Base-by-base conservation (phyloP, 2,329 filamentous ascomycete genomes). In the Penicillium sp. region DNA sequence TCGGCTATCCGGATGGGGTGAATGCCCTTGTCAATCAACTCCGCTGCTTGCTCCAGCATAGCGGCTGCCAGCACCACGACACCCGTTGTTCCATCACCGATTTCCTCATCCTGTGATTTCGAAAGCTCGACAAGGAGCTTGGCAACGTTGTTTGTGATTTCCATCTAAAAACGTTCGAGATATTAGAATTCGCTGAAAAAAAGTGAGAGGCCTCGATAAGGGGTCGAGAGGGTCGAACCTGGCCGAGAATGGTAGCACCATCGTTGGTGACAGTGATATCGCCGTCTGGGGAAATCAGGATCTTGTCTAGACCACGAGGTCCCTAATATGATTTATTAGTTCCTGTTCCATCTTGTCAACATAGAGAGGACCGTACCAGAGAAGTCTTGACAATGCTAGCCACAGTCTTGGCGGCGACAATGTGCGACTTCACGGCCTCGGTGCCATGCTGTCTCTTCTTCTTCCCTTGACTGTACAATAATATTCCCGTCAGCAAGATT, bases 191-290 rank as follows among this genome's bases (percentile, higher is more conserved):
- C 16, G 44, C 23, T 43, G 7, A n/a, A 13, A 29, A 5, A 33
- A 48, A 26, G n/a, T n/a, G n/a, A n/a, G n/a, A n/a, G 42, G 11
- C 23, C 26, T 50, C 37, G 21, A 48, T 31, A 39, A 57, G 48
- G 56, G 47, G 54, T 46, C n/a, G 33, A 24, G 50, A n/a, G 47
- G 28, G 37, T 68, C 72, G 59, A 69, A 81, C 80, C 75, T 87
- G 92, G 68, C 91, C 88, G 65, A 99, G 82, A 69, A 99, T 99
- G 42, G 94, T 99, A 51, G 95, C 95, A 69, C 94, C 94, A 79
- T 99, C 94, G 80, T 99, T 99, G 65, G 94, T 99, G 59, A 99
- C 92, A 59, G 94, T 99, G 75, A 99, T 99, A 77, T 99, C 94
- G 75, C 94, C 94, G 74, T 99, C 94, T 58, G 94, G 90, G 48